Conservation (phyloP, 768 basidiomycete species). For the Jaapia argillacea region DNA sequence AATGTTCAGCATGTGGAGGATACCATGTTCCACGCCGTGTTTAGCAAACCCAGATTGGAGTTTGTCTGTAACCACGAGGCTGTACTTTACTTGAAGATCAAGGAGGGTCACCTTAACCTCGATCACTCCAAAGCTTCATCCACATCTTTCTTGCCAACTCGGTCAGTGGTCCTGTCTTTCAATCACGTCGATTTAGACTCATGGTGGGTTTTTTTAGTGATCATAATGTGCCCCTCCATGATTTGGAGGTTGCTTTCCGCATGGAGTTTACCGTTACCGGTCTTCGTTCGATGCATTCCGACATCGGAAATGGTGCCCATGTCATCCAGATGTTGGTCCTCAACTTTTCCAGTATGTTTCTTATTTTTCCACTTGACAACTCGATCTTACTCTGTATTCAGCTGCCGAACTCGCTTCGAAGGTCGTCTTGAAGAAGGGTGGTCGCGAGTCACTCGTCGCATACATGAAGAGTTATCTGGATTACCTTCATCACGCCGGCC, state of each 20-base stretch:
- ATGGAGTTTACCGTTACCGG: constrained; percentile 3
- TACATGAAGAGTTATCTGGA: constrained; percentile 10
- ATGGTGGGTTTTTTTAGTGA: too few species aligned
- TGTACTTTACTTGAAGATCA: too few species aligned
- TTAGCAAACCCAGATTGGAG: too few species aligned
- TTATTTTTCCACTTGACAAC: too few species aligned
- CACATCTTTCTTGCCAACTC: too few species aligned
- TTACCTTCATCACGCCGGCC: constrained; percentile 8
- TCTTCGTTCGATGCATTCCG: constrained; percentile 2
- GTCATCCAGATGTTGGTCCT: not conserved
- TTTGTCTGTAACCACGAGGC: too few species aligned
- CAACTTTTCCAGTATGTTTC: not conserved
- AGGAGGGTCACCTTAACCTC: constrained; percentile 12
- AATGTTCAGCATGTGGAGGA: constrained; percentile 2
- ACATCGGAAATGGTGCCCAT: constrained; percentile 6
- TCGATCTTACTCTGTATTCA: not conserved
- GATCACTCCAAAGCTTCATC: too few species aligned
- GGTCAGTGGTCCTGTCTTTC: too few species aligned
- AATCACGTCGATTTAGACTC: too few species aligned
- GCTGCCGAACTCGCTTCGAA: not conserved
- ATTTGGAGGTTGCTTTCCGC: constrained; percentile 7
- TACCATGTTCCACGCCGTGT: too few species aligned
- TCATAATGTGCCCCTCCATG: constrained; percentile 1
- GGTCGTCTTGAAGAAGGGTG: not conserved
- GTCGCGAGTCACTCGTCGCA: constrained; percentile 5